These are phyloP conservation scores for Penicillium taxi DNA, from an alignment of 495 filamentous ascomycete genomes.

Conservation along the genomic window DNA sequence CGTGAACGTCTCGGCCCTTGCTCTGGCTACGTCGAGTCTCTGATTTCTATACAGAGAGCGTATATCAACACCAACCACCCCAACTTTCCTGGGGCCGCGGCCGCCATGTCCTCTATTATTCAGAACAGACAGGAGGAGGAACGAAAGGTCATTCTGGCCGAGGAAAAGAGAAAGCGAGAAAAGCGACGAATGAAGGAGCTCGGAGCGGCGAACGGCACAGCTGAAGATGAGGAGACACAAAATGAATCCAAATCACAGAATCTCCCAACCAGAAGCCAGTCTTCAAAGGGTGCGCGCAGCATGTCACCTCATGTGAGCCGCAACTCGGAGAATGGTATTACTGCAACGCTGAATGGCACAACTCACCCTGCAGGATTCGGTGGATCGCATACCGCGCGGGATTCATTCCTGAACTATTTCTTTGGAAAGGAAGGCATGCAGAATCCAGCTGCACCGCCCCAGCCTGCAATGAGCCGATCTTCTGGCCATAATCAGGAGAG, in stretches of 20 bases:
- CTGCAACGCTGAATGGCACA: constrained; percentile 61
- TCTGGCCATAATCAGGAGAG: constrained; percentile 68
- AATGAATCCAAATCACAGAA: constrained; percentile 40
- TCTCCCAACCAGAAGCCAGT: constrained; percentile 52
- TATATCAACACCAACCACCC: constrained; percentile 99
- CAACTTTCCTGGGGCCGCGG: constrained; percentile 94
- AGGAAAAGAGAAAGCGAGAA: constrained; percentile 79
- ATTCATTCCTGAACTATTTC: constrained; percentile 97
- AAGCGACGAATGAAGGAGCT: constrained; percentile 73
- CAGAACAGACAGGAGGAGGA: constrained; percentile 90
- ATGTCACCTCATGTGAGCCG: constrained; percentile 75
- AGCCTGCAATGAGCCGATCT: constrained; percentile 46
- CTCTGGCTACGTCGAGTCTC: constrained; percentile 84
- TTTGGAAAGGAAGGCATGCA: constrained; percentile 85
- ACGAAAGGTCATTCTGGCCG: constrained; percentile 65
- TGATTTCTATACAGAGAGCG: constrained; percentile 93
- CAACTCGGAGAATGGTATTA: constrained; percentile 49
- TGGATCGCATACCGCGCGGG: constrained; percentile 49
- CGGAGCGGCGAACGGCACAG: constrained; percentile 63
- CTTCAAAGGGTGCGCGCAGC: constrained; percentile 57
- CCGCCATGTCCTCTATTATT: constrained; percentile 96
- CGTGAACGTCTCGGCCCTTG: constrained; percentile 85
- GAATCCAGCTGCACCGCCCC: constrained; percentile 23
- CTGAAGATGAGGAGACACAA: constrained; percentile 65
- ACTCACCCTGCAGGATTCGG: constrained; percentile 56